Percentiles rank a stretch among this genome's conserved stretches.
Conservation (phyloP, 345 rosid species). For the Citrus maxima region DNA sequence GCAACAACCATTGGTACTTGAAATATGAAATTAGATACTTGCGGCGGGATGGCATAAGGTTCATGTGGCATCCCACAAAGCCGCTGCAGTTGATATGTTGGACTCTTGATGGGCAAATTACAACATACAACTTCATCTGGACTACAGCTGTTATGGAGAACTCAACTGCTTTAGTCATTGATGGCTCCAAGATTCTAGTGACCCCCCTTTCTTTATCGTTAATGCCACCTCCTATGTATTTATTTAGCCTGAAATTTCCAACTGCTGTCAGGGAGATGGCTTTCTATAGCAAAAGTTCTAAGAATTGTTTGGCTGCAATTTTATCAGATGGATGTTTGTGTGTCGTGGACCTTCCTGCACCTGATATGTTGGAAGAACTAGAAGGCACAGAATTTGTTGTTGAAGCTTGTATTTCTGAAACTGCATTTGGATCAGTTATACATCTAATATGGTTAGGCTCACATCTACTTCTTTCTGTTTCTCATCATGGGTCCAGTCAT, state of each 20-base stretch:
- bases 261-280: constrained; percentile 62
- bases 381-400: constrained; percentile 67
- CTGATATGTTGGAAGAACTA: constrained; percentile 69
- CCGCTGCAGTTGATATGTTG: constrained; percentile 79
- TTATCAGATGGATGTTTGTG: constrained; percentile 73
- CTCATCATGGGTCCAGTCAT: constrained; percentile 50
- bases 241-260: constrained; percentile 69
- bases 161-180: constrained; percentile 80
- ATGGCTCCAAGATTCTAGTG: constrained; percentile 66
- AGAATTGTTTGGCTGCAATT: constrained; percentile 61
- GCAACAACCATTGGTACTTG: constrained; percentile 92
- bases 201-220: constrained; percentile 80
- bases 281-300: constrained; percentile 54
- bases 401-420: constrained; percentile 53
- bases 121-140: constrained; percentile 70
- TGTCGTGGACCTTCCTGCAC: constrained; percentile 72
- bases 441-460: constrained; percentile 81
- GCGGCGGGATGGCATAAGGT: constrained; percentile 55
- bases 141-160: constrained; percentile 70
- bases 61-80: constrained; percentile 97
- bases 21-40: constrained; percentile 76
- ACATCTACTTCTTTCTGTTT: constrained; percentile 68
- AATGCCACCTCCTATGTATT: constrained; percentile 88
- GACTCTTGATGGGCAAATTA: constrained; percentile 71
- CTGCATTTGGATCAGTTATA: constrained; percentile 50